These are phyloP conservation scores for Lentinula novae-zelandiae DNA, from an alignment of 1,284 basidiomycete genomes.

Conservation along the genomic window DNA sequence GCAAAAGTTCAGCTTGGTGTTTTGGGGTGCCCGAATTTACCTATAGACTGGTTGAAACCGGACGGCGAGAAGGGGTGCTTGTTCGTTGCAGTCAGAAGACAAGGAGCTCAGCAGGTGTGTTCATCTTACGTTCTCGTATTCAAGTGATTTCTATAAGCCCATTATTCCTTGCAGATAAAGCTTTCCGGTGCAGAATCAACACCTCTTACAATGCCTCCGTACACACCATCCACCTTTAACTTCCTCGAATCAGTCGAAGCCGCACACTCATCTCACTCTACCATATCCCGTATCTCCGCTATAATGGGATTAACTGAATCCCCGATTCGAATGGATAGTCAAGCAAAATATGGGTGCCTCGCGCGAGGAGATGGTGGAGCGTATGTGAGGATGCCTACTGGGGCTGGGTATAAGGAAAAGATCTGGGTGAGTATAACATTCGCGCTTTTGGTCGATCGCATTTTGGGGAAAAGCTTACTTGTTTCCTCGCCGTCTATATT, in stretches of 20 bases:
- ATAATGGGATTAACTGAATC: constrained; percentile 65
- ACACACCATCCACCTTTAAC: constrained; percentile 47
- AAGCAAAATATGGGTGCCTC: constrained; percentile 93
- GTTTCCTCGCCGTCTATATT: not conserved
- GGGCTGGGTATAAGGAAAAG: constrained; percentile 81
- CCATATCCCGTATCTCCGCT: constrained; percentile 74
- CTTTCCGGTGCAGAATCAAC: constrained; percentile 39
- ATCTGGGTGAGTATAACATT: constrained; percentile 65
- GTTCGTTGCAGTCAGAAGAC: constrained; percentile 82
- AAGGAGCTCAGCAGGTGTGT: constrained; percentile 74
- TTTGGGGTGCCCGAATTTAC: constrained; percentile 95
- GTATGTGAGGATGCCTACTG: constrained; percentile 90
- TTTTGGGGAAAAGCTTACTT: not conserved
- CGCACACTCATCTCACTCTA: constrained; percentile 85
- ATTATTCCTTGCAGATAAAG: constrained; percentile 29
- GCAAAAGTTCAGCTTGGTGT: constrained; percentile 84
- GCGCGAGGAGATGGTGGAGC: constrained; percentile 86
- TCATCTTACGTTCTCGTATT: constrained; percentile 11
- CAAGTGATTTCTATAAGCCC: not conserved
- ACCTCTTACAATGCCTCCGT: constrained; percentile 45
- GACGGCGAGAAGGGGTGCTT: constrained; percentile 71
- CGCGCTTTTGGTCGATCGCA: not conserved
- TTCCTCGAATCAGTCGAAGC: constrained; percentile 95
- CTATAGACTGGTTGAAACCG: constrained; percentile 53
- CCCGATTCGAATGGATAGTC: constrained; percentile 93